phyloP scores from a whole-genome alignment of 192 early-diverging fungal genomes.

The Podila horticola region DNA sequence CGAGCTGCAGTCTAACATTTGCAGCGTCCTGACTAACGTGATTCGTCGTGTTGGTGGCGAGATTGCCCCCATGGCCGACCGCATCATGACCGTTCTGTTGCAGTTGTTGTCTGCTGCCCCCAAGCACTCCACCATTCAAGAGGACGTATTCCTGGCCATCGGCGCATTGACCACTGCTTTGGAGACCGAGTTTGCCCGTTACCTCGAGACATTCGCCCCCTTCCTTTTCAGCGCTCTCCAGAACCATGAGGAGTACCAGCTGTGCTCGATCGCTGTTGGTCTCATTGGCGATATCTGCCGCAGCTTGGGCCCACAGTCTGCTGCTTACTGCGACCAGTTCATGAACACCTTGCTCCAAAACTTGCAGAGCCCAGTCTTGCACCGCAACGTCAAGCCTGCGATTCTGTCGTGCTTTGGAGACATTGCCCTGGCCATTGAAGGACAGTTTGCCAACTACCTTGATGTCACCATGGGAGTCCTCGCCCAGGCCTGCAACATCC shows the following conservation, averaged over 20 bases:
- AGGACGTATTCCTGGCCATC: conserved; percentile 94
- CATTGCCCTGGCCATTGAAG: conserved; percentile 95
- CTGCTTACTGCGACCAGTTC: conserved; percentile 84
- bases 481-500: conserved; percentile 80
- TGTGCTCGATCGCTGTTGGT: conserved; percentile 96
- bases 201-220: conserved; percentile 88
- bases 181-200: conserved; percentile 87
- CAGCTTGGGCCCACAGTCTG: conserved; percentile 76
- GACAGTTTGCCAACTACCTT: conserved; percentile 83
- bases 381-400: conserved; percentile 89
- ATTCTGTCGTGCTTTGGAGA: conserved; percentile 98
- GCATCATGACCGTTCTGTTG: conserved; percentile 90
- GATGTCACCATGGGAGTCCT: conserved; percentile 89
- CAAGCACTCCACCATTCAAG: conserved; percentile 83
- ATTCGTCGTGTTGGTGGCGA: conserved; percentile 83
- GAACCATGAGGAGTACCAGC: conserved; percentile 92
- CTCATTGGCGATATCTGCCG: conserved; percentile 97
- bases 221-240: conserved; percentile 84
- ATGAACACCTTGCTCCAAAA: conserved; percentile 87
- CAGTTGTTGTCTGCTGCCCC: conserved; percentile 75
- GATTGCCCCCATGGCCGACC: conserved; percentile 82
- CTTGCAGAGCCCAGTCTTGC: conserved; percentile 81
- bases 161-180: conserved; percentile 87
- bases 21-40: conserved; percentile 88
- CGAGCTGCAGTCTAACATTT: conserved; percentile 94